Evolutionary conservation across 1,139 yeast genomes (phyloP), one percentile per base, ranked within the genome.

Genomic region (Protomyces inouyei): DNA sequence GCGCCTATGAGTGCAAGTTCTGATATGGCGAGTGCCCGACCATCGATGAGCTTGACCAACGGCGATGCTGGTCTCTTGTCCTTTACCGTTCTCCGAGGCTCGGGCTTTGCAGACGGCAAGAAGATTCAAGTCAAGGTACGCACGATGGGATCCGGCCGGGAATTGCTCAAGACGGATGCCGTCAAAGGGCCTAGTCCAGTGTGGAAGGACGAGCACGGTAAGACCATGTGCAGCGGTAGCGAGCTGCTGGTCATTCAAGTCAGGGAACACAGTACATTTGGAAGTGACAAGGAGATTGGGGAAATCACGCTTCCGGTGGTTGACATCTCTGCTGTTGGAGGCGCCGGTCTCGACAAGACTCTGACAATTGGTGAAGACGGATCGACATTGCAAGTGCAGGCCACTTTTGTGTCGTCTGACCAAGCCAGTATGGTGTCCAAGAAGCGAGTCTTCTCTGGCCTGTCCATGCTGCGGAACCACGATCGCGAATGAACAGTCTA

Each of bases 221-320:
- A 28, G 21, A 35, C 37, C 36, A 32, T 25, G 16, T 32, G 37
- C 54, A 18, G 10, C 37, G 28, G 18, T 16, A 25, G 25, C 25
- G 48, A 51, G 3, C 37, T 12, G 35, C 10, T 51, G 18, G 37
- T 51, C 18, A 4, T 51, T n/a, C 54, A 51, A 10, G 48, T 43
- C 23, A n/a, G 21, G 23, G 85, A 86, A 60, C 87, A 84, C 72
- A 95, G 88, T 74, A 82, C 84, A 2, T 82, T 92, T 70, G 93
- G 96, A 53, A 85, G 87, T 72, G 85, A 83, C 68, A 79, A 79
- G 54, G 87, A 83, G 63, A 68, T 90, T 59, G 96, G 88, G 16
- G 80, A 79, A 61, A 85, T 83, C 4, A 64, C 73, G 1, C 60
- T 77, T 23, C 66, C 70, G 3, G 64, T 77, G 1, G 48, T 21